Evolutionary conservation across 78 protist species (phyloP).

Genomic region (Abeoforma whisleri): DNA sequence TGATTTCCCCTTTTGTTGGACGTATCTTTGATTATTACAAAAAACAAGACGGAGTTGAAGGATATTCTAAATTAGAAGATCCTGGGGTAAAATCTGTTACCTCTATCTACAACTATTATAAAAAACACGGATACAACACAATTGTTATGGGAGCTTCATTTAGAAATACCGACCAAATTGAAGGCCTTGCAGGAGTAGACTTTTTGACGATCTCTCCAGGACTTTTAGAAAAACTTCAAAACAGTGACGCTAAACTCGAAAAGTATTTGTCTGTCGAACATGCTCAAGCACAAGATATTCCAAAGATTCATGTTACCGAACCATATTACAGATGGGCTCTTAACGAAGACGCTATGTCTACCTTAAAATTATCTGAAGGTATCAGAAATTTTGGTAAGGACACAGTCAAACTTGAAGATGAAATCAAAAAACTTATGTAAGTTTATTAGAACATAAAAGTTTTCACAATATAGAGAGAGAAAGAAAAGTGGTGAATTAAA

Average conservation of each 20-base stretch:
- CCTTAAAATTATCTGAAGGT: constrained; percentile 88
- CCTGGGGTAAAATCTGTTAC: constrained; percentile 84
- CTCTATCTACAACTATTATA: constrained; percentile 78
- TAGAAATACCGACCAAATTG: constrained; percentile 69
- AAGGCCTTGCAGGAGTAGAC: constrained; percentile 60
- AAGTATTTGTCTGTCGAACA: constrained; percentile 36
- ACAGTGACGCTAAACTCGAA: not conserved
- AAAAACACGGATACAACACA: constrained; percentile 79
- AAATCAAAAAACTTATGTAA: constrained; percentile 17
- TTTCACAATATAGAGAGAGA: too few species aligned
- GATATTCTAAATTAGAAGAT: constrained; percentile 61
- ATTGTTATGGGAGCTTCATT: constrained; percentile 92
- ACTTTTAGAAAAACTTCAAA: constrained; percentile 56
- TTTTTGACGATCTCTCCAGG: constrained; percentile 62
- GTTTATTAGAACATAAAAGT: too few species aligned
- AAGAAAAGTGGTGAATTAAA: too few species aligned
- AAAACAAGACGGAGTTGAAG: constrained; percentile 39
- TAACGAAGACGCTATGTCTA: constrained; percentile 83
- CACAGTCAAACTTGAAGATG: constrained; percentile 53
- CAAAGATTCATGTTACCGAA: constrained; percentile 52
- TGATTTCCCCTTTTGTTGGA: constrained; percentile 94
- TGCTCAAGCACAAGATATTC: constrained; percentile 37
- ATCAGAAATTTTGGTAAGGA: constrained; percentile 74
- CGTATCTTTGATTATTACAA: constrained; percentile 82
- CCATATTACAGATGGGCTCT: constrained; percentile 58